phyloP scores from a whole-genome alignment of 164 flowering plant species.

The Stephania japonica region DNA sequence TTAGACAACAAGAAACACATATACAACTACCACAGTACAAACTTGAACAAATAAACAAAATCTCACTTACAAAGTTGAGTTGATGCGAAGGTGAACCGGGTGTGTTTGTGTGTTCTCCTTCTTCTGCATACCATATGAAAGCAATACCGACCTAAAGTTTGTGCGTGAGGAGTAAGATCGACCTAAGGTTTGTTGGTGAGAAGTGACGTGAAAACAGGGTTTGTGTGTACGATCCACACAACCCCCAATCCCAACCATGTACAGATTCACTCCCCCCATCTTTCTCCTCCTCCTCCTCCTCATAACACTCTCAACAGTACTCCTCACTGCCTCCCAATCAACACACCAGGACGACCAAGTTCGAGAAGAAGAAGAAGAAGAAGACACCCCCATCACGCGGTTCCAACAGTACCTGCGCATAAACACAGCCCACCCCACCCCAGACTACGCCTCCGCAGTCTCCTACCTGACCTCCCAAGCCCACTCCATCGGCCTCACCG shows the following conservation, averaged over 20 bases:
- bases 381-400: slow-evolving; percentile 40
- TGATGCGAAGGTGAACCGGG: too few relatives aligned
- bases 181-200: too few relatives aligned
- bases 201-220: too few relatives aligned
- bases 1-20: too few relatives aligned
- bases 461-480: slow-evolving; percentile 53
- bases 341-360: not conserved
- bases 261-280: not conserved
- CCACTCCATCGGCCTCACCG: slow-evolving; percentile 37
- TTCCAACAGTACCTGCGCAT: slow-evolving; percentile 70
- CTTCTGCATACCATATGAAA: too few relatives aligned
- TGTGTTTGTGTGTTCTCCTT: too few relatives aligned
- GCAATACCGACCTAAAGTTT: too few relatives aligned
- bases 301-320: slow-evolving; percentile 7
- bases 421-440: slow-evolving; percentile 79
- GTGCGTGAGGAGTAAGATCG: too few relatives aligned
- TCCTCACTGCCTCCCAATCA: not conserved
- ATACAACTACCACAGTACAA: too few relatives aligned
- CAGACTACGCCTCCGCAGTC: slow-evolving; percentile 61
- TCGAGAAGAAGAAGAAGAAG: slow-evolving; percentile 7
- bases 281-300: not conserved
- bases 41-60: too few relatives aligned
- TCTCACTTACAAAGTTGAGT: too few relatives aligned
- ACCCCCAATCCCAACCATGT: not conserved
- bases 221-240: not conserved